A percentile compares a stretch with the other conserved stretches of the same genome.
Conservation (phyloP, 2,329 filamentous ascomycete species). For the Pyrenochaeta sp. region DNA sequence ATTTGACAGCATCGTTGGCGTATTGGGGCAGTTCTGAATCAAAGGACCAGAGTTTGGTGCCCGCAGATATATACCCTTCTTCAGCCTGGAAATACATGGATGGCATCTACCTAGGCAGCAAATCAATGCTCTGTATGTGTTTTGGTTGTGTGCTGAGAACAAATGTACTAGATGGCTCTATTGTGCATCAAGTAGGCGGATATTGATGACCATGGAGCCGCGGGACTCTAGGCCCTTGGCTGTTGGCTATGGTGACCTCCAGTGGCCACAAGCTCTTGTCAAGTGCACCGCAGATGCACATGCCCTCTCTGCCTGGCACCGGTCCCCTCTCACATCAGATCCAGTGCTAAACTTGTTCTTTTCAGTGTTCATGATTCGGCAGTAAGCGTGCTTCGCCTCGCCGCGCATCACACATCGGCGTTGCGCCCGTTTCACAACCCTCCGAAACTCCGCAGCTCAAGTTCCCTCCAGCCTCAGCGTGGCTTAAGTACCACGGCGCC, state of each 20-base stretch:
- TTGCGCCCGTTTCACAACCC: constrained; percentile 15
- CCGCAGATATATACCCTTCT: constrained; percentile 8
- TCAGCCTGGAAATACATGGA: constrained; percentile 1
- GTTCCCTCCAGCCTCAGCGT: constrained; percentile 8
- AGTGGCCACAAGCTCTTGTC: not conserved
- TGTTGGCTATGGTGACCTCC: not conserved
- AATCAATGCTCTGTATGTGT: not conserved
- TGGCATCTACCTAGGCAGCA: not conserved
- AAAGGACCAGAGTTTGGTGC: not conserved
- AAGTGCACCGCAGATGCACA: constrained; percentile 3
- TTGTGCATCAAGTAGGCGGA: not conserved
- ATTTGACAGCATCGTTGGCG: constrained; percentile 29
- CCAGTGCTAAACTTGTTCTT: constrained; percentile 1
- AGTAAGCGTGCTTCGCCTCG: constrained; percentile 15
- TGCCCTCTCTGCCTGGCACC: not conserved
- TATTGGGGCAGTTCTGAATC: constrained; percentile 4
- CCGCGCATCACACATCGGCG: constrained; percentile 3
- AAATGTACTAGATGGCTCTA: not conserved
- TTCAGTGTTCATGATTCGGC: constrained; percentile 4
- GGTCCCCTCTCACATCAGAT: not conserved
- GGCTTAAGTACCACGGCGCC: constrained; percentile 10
- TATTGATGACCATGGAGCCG: not conserved
- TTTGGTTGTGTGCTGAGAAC: not conserved
- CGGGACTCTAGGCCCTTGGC: not conserved
- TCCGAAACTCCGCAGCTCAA: constrained; percentile 13